Percentiles rank a stretch among this genome's conserved stretches.
Evolutionary conservation across 2,329 filamentous ascomycete species (phyloP).

Genomic region (Cyphellophora attinorum): DNA sequence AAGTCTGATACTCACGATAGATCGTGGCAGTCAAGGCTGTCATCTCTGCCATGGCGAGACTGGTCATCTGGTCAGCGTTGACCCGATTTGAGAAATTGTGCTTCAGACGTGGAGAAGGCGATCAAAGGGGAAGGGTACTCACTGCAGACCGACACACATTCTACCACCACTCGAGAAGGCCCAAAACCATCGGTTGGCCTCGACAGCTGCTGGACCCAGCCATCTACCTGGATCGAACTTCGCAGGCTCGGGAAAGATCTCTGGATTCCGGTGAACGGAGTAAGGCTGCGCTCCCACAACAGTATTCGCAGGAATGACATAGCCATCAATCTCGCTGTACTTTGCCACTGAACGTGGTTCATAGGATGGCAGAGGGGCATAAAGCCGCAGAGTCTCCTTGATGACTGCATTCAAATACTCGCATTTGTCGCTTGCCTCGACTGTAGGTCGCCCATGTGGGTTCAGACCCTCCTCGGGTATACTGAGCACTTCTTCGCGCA

Average conservation of each 20-base stretch:
- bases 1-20: conserved; percentile 34
- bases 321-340: conserved; percentile 27
- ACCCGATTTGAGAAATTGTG: too few species aligned
- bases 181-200: conserved; percentile 23
- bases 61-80: too few species aligned
- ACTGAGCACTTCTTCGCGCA: conserved; percentile 32
- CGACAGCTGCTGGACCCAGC: conserved; percentile 15
- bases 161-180: conserved; percentile 30
- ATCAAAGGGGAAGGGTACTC: too few species aligned
- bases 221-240: conserved; percentile 31
- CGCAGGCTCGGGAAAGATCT: conserved; percentile 37
- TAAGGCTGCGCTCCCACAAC: conserved; percentile 25
- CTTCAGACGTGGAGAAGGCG: too few species aligned
- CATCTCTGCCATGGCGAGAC: conserved; percentile 43
- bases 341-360: conserved; percentile 32
- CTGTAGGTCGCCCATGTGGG: conserved; percentile 24
- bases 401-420: conserved; percentile 39
- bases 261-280: conserved; percentile 28
- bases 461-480: conserved; percentile 20
- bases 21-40: conserved; percentile 35
- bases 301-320: conserved; percentile 19
- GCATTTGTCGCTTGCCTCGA: conserved; percentile 28
- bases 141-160: conserved; percentile 33
- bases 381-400: conserved; percentile 39
- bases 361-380: conserved; percentile 39